These are phyloP conservation scores for Bipolaris gigantea DNA, from an alignment of 2,329 filamentous ascomycete genomes.

Conservation along the genomic window DNA sequence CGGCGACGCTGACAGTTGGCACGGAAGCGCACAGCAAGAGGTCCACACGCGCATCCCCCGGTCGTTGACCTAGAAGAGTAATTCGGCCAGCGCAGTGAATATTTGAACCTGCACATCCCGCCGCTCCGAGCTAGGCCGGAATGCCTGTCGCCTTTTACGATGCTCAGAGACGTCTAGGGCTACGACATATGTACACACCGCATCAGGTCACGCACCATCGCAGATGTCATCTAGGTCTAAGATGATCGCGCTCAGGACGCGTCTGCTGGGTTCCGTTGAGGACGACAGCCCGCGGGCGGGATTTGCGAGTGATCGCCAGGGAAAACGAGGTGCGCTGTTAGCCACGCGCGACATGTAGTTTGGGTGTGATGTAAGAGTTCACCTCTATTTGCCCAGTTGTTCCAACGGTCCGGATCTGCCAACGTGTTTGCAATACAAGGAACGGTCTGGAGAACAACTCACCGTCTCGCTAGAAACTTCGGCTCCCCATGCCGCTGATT, in stretches of 20 bases:
- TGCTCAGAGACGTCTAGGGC: not conserved
- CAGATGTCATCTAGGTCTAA: not conserved
- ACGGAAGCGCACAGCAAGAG: slow-evolving; percentile 1
- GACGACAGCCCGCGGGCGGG: not conserved
- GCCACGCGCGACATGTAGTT: not conserved
- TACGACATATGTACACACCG: not conserved
- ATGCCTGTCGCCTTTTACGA: not conserved
- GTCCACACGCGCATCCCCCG: slow-evolving; percentile 1
- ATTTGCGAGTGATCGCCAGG: not conserved
- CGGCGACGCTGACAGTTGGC: slow-evolving; percentile 5
- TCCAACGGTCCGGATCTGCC: slow-evolving; percentile 1
- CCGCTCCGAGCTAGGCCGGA: not conserved
- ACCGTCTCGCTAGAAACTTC: not conserved
- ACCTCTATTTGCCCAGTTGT: slow-evolving; percentile 2
- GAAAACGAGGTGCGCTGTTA: slow-evolving; percentile 1
- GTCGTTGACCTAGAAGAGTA: not conserved
- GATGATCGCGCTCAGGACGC: not conserved
- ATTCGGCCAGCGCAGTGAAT: not conserved
- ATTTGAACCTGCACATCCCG: not conserved
- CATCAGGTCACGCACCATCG: not conserved
- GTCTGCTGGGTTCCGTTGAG: not conserved
- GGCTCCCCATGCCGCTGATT: not conserved
- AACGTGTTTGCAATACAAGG: slow-evolving; percentile 4
- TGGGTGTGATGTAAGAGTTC: not conserved
- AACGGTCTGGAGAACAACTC: not conserved